Percentiles rank a stretch among this genome's conserved stretches.
These are phyloP conservation scores for Rhizomucor pusillus DNA, from an alignment of 371 early-diverging fungal genomes.

Conservation along the genomic window DNA sequence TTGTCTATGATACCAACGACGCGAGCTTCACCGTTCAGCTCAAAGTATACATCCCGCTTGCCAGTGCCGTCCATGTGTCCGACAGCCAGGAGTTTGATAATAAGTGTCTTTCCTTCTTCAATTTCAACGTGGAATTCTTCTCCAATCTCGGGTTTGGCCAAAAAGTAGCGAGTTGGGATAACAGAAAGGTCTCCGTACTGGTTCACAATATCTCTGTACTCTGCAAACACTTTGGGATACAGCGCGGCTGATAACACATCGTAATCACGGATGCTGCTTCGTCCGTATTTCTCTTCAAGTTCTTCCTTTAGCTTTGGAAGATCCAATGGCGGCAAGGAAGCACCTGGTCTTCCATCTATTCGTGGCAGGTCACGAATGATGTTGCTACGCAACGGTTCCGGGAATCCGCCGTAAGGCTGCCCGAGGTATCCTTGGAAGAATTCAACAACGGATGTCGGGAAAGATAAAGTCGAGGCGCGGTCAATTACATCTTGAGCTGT, in stretches of 20 bases:
- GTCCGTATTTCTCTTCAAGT: slow-evolving; percentile 76
- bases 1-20: slow-evolving; percentile 71
- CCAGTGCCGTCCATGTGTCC: slow-evolving; percentile 79
- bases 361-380: slow-evolving; percentile 77
- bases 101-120: slow-evolving; percentile 87
- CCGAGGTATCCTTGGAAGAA: slow-evolving; percentile 96
- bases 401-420: slow-evolving; percentile 93
- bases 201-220: slow-evolving; percentile 69
- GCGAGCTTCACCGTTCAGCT: slow-evolving; percentile 92
- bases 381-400: slow-evolving; percentile 81
- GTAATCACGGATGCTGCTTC: slow-evolving; percentile 70
- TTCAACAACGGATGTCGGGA: slow-evolving; percentile 93
- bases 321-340: slow-evolving; percentile 76
- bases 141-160: slow-evolving; percentile 79
- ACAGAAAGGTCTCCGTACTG: slow-evolving; percentile 83
- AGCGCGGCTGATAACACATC: slow-evolving; percentile 87
- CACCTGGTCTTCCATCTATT: slow-evolving; percentile 88
- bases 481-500: slow-evolving; percentile 72
- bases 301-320: slow-evolving; percentile 67
- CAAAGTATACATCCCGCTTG: slow-evolving; percentile 92
- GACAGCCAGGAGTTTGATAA: slow-evolving; percentile 87
- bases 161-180: slow-evolving; percentile 89
- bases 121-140: slow-evolving; percentile 88
- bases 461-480: slow-evolving; percentile 74
- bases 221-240: slow-evolving; percentile 94